phyloP scores from a whole-genome alignment of 2,329 filamentous ascomycete genomes.

The Orbilia brochopaga region DNA sequence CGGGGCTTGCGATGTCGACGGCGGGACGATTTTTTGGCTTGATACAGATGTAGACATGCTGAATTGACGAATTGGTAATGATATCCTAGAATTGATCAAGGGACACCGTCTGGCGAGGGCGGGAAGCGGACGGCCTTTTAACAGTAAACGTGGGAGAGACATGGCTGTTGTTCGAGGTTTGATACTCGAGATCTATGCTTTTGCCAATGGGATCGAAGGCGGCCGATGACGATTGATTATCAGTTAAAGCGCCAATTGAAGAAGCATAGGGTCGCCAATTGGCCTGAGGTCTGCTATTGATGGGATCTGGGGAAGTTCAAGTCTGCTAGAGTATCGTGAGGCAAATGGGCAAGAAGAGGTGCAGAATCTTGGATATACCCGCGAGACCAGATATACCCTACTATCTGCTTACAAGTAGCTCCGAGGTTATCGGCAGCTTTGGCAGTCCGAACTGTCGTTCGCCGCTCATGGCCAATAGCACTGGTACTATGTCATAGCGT shows the following conservation, averaged over 20 bases:
- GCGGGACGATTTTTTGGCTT: conserved; percentile 11
- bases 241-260: too few relatives aligned
- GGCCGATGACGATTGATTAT: conserved; percentile 2
- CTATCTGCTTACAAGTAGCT: neutral
- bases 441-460: neutral
- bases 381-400: too few relatives aligned
- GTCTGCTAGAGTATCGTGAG: too few relatives aligned
- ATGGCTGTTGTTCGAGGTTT: neutral
- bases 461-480: conserved; percentile 4
- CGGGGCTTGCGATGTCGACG: conserved; percentile 28
- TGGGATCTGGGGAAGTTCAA: too few relatives aligned
- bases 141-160: conserved; percentile 19
- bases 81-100: neutral
- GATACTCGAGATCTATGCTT: neutral
- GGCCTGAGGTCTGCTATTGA: too few relatives aligned
- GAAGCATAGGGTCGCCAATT: too few relatives aligned
- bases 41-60: conserved; percentile 22
- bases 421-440: neutral
- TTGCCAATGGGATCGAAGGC: too few relatives aligned
- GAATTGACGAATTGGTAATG: conserved; percentile 9
- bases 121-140: conserved; percentile 23
- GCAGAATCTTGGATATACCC: too few relatives aligned
- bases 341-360: too few relatives aligned
- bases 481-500: conserved; percentile 11
- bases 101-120: neutral